Evolutionary conservation across 2,329 filamentous ascomycete genomes (phyloP).

Genomic region (Aspergillus pseudoviridinutans): DNA sequence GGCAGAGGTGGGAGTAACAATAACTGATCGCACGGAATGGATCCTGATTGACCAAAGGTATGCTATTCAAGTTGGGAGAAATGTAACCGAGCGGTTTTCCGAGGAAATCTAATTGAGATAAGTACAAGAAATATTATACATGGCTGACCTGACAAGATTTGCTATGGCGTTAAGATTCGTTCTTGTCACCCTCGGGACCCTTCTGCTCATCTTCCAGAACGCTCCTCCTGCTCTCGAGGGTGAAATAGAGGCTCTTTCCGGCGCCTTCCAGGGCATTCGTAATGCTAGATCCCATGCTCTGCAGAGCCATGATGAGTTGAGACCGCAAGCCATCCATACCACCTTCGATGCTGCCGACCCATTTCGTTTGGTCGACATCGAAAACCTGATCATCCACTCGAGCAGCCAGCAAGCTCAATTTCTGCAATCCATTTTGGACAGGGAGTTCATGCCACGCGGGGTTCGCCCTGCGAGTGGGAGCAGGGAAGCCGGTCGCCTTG

Average conservation of each 20-base stretch:
- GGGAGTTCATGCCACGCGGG: conserved; percentile 76
- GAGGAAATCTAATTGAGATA: conserved; percentile 9
- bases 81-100: not conserved
- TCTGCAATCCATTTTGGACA: conserved; percentile 78
- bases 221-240: conserved; percentile 74
- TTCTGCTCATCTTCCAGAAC: conserved; percentile 72
- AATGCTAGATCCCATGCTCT: conserved; percentile 72
- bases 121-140: conserved; percentile 36
- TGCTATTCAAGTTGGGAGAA: not conserved
- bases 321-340: conserved; percentile 75
- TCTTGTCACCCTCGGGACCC: conserved; percentile 30
- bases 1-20: no score
- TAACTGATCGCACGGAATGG: no score
- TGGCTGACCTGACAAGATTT: conserved; percentile 16
- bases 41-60: no score
- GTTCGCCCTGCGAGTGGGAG: conserved; percentile 69
- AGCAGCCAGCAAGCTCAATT: conserved; percentile 81
- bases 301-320: conserved; percentile 76
- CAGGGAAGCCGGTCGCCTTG: conserved; percentile 66
- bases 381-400: conserved; percentile 82
- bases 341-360: conserved; percentile 73
- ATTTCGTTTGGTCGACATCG: conserved; percentile 66
- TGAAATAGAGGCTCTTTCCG: conserved; percentile 78
- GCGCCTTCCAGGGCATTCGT: conserved; percentile 76
- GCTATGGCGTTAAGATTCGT: conserved; percentile 25